phyloP scores from a whole-genome alignment of 306 rosid genomes.

The Rubus parviflorus region DNA sequence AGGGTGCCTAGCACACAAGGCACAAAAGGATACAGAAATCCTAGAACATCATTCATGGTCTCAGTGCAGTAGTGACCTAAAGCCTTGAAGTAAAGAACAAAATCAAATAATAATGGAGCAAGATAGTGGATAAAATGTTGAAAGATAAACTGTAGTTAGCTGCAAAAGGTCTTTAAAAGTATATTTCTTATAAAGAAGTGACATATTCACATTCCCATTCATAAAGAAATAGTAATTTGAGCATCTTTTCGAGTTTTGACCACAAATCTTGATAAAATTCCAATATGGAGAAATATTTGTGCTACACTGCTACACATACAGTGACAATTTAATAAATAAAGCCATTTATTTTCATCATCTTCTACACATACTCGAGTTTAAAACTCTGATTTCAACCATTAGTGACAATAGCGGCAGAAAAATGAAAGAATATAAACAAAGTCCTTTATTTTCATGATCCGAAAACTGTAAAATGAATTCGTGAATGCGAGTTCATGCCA shows the following conservation, averaged over 20 bases:
- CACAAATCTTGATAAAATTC: not conserved
- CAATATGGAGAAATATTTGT: not conserved
- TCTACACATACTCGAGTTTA: too few species aligned
- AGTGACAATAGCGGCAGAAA: not conserved
- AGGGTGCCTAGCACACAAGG: too few species aligned
- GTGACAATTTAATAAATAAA: not conserved
- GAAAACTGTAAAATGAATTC: not conserved
- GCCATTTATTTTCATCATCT: not conserved
- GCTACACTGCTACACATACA: not conserved
- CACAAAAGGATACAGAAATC: too few species aligned
- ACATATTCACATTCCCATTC: not conserved
- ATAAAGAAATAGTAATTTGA: not conserved
- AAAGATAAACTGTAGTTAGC: not conserved
- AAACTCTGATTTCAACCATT: not conserved
- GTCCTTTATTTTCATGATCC: not conserved
- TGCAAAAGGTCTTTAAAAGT: not conserved
- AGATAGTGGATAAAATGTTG: too few species aligned
- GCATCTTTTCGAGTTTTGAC: not conserved
- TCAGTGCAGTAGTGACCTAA: too few species aligned
- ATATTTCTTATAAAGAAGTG: not conserved
- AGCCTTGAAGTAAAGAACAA: too few species aligned
- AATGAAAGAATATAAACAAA: not conserved
- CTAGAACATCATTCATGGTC: too few species aligned
- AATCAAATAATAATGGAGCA: too few species aligned
- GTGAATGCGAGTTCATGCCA: not conserved